These are phyloP conservation scores for Microbotryomycetes sp. DNA, from an alignment of 1,284 basidiomycete genomes.

Conservation along the genomic window DNA sequence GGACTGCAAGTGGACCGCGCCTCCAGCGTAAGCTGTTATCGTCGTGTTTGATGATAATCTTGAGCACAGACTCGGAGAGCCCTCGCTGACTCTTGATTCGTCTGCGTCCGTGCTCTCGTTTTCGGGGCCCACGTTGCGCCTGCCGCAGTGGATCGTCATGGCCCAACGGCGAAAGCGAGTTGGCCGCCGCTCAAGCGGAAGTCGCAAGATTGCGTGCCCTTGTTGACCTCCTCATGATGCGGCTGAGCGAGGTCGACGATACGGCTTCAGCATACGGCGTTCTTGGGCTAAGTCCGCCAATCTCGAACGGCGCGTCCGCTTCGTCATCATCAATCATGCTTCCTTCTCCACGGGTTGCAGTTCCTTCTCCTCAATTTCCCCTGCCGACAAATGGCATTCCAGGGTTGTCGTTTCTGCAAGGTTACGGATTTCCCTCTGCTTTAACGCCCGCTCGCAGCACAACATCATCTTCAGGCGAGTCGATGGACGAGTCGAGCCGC, in stretches of 20 bases:
- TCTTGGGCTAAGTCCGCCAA: not conserved
- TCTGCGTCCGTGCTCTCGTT: no score
- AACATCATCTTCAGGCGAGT: not conserved
- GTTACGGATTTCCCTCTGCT: not conserved
- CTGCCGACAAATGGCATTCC: not conserved
- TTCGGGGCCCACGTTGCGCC: not conserved
- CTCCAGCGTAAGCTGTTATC: not conserved
- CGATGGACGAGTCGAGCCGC: not conserved
- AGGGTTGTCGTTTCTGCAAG: not conserved
- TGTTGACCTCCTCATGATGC: constrained; percentile 23
- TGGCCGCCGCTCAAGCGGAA: constrained; percentile 10
- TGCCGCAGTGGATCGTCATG: not conserved
- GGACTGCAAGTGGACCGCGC: not conserved
- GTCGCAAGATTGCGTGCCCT: constrained; percentile 18
- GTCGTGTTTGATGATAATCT: not conserved
- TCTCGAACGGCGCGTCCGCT: not conserved
- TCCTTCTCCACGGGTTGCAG: not conserved
- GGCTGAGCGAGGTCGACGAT: constrained; percentile 21
- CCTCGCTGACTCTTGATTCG: no score
- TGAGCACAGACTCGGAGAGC: not conserved
- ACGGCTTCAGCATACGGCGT: not conserved
- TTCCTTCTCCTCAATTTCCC: not conserved
- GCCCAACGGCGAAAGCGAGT: constrained; percentile 16
- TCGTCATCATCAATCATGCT: not conserved
- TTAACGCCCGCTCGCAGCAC: not conserved